A percentile compares a stretch with the other conserved stretches of the same genome.
Conservation (phyloP, 176 grass and related monocot genomes). For the Triticum turgidum region DNA sequence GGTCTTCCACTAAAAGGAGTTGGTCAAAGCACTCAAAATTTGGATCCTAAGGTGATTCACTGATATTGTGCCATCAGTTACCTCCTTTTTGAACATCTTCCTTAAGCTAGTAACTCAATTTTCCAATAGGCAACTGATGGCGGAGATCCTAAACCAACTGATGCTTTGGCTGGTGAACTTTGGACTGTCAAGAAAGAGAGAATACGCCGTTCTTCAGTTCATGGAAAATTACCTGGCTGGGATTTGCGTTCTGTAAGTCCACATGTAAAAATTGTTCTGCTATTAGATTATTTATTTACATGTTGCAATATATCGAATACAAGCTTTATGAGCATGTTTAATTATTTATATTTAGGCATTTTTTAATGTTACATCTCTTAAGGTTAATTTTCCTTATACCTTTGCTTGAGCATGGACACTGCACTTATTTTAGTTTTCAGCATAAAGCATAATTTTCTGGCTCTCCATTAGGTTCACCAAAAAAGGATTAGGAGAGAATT, state of each 20-base stretch:
- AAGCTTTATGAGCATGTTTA: constrained; percentile 2
- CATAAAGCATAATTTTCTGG: background rate
- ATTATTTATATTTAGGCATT: background rate
- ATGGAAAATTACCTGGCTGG: constrained; percentile 94
- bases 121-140: constrained; percentile 54
- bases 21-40: constrained; percentile 68
- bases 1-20: constrained; percentile 89
- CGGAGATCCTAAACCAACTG: constrained; percentile 73
- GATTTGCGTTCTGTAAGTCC: constrained; percentile 90
- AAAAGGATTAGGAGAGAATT: background rate
- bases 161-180: constrained; percentile 96
- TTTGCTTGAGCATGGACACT: background rate
- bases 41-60: constrained; percentile 54
- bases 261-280: background rate
- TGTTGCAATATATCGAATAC: background rate
- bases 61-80: background rate
- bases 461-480: background rate
- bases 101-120: constrained; percentile 18
- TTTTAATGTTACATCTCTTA: background rate
- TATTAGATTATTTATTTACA: constrained; percentile 28
- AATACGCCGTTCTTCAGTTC: constrained; percentile 68
- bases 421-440: background rate
- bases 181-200: constrained; percentile 91
- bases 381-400: background rate
- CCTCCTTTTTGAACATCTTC: constrained; percentile 23